A percentile compares a stretch with the other conserved stretches of the same genome.
phyloP scores from a whole-genome alignment of 2,329 filamentous ascomycete species.

The Lasiodiplodia sp. region DNA sequence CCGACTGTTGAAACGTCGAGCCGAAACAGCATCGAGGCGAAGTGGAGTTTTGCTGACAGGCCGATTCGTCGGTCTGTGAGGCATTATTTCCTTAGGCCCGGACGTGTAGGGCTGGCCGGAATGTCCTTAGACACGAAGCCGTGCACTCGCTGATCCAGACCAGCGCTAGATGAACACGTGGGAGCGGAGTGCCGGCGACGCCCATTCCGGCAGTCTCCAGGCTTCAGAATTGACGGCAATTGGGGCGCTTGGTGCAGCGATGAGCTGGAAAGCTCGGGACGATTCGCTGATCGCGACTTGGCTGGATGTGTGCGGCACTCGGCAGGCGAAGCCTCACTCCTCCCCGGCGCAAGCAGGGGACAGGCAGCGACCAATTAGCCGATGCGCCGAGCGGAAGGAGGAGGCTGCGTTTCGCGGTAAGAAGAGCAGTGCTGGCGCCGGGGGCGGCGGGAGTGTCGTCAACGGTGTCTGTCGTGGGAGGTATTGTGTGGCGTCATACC shows the following conservation, averaged over 20 bases:
- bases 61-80: background rate
- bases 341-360: background rate
- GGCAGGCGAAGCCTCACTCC: conserved; percentile 12
- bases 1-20: background rate
- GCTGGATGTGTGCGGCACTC: background rate
- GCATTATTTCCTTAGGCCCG: conserved; percentile 8
- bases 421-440: conserved; percentile 1
- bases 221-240: background rate
- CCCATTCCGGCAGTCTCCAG: background rate
- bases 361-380: conserved; percentile 2
- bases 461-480: no score
- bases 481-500: no score
- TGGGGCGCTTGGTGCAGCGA: background rate
- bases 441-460: background rate
- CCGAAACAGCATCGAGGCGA: background rate
- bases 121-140: background rate
- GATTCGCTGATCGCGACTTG: conserved; percentile 12
- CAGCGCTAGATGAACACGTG: conserved; percentile 8
- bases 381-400: background rate
- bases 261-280: background rate
- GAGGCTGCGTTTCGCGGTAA: background rate
- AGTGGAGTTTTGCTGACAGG: background rate
- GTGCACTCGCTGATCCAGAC: conserved; percentile 4
- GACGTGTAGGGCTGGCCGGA: conserved; percentile 4
- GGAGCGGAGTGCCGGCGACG: background rate